Percentiles rank a stretch among this genome's conserved stretches.
These are phyloP conservation scores for Cucurbita argyrosperma DNA, from an alignment of 306 rosid species.

Conservation along the genomic window DNA sequence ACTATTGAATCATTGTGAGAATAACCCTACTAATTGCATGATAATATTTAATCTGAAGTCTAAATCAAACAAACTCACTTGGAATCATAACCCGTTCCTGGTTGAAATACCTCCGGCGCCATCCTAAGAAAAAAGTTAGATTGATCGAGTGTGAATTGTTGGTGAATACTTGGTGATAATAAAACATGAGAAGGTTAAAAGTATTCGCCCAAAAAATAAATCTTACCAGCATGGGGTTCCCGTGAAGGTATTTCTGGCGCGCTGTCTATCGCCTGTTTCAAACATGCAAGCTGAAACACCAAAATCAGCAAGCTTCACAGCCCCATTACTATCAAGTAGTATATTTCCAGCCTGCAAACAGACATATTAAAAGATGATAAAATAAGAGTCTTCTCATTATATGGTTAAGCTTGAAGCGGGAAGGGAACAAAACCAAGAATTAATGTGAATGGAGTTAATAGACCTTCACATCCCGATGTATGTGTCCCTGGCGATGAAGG, in stretches of 20 bases:
- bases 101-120: conserved; percentile 99
- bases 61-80: conserved; percentile 42
- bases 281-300: conserved; percentile 98
- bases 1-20: background rate
- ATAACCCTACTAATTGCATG: background rate
- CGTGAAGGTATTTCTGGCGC: conserved; percentile 76
- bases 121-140: conserved; percentile 40
- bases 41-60: background rate
- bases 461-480: conserved; percentile 92
- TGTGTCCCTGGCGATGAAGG: conserved; percentile 86
- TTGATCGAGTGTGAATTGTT: conserved; percentile 4
- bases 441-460: background rate
- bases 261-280: conserved; percentile 87
- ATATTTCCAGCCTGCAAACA: conserved; percentile 76
- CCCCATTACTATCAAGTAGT: conserved; percentile 59
- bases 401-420: background rate
- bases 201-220: background rate
- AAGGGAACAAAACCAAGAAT: background rate
- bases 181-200: background rate
- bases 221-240: conserved; percentile 97
- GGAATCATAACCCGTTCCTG: conserved; percentile 92
- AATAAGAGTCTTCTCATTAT: background rate
- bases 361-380: background rate
- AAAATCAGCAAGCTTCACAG: conserved; percentile 82
- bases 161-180: background rate